A percentile compares a stretch with the other conserved stretches of the same genome.
phyloP scores from a whole-genome alignment of 768 basidiomycete species.

The Agaricus sinodeliciosus region DNA sequence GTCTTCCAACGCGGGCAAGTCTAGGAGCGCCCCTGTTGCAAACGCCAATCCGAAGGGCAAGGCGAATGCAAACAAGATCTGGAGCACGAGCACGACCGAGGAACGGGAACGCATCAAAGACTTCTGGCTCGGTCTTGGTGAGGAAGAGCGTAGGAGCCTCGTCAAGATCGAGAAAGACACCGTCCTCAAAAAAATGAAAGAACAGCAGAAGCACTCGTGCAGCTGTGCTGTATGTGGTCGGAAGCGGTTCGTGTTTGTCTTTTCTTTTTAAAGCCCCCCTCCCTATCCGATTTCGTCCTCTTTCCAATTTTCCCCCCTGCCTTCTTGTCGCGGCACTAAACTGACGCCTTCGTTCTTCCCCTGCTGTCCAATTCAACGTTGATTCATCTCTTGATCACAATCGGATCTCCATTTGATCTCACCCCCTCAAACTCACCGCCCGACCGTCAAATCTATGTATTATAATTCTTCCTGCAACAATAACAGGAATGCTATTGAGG shows the following conservation, averaged over 20 bases:
- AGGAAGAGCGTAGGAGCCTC: conserved; percentile 84
- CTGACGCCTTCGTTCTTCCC: conserved; percentile 15
- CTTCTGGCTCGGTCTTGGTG: conserved; percentile 93
- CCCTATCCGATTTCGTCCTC: conserved; percentile 14
- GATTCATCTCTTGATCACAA: conserved; percentile 22
- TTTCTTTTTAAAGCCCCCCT: conserved; percentile 17
- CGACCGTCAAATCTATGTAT: neutral
- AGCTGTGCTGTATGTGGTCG: conserved; percentile 94
- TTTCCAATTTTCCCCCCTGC: conserved; percentile 18
- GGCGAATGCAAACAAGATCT: conserved; percentile 74
- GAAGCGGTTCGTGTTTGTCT: conserved; percentile 70
- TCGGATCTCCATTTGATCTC: conserved; percentile 22
- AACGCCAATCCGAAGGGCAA: conserved; percentile 25
- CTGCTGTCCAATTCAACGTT: conserved; percentile 14
- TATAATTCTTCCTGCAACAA: conserved; percentile 9
- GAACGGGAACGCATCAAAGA: conserved; percentile 97
- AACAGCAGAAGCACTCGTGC: conserved; percentile 96
- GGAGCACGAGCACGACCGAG: conserved; percentile 87
- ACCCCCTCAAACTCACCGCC: neutral
- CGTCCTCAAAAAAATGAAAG: conserved; percentile 98
- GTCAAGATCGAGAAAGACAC: conserved; percentile 99
- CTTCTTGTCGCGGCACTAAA: conserved; percentile 9
- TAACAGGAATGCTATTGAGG: conserved; percentile 90
- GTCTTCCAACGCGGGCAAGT: conserved; percentile 32
- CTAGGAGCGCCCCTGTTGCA: conserved; percentile 28